Percentiles rank a stretch among this genome's conserved stretches.
phyloP scores from a whole-genome alignment of 306 rosid genomes.

The Inga laurina region DNA sequence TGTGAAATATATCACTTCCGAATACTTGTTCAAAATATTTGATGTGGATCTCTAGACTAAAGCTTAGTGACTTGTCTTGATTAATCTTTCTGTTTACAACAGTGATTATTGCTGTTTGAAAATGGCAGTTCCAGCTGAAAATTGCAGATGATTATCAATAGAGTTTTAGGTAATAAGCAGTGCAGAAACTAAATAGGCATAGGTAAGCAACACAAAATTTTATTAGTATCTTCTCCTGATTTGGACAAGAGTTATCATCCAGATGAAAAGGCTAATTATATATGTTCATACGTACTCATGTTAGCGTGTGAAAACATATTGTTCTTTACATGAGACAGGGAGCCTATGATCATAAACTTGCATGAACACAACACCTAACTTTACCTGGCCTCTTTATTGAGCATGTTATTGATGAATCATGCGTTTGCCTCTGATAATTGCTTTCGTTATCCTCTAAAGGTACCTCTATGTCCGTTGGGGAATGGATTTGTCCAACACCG shows the following conservation, averaged over 20 bases:
- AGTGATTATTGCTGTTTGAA: slow-evolving; percentile 2
- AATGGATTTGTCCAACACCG: slow-evolving; percentile 83
- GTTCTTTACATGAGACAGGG: not conserved
- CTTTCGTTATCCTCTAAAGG: slow-evolving; percentile 44
- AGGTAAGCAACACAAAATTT: not conserved
- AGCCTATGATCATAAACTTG: not conserved
- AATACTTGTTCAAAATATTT: not conserved
- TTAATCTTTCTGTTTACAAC: not conserved
- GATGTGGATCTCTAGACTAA: not conserved
- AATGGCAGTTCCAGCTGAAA: not conserved
- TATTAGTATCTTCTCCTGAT: not conserved
- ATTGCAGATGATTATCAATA: not conserved
- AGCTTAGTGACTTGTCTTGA: not conserved
- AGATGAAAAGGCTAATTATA: not conserved
- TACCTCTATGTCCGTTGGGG: slow-evolving; percentile 95
- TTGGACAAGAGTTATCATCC: not conserved
- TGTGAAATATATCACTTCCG: not conserved
- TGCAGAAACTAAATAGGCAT: not conserved
- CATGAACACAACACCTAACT: slow-evolving; percentile 29
- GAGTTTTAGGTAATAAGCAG: not conserved
- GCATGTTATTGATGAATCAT: slow-evolving; percentile 9
- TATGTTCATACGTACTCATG: not conserved
- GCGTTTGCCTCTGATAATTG: slow-evolving; percentile 37
- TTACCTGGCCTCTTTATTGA: not conserved
- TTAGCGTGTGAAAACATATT: not conserved